These are phyloP conservation scores for Paratrimastix pyriformis DNA, from an alignment of 78 protist species.

Conservation along the genomic window DNA sequence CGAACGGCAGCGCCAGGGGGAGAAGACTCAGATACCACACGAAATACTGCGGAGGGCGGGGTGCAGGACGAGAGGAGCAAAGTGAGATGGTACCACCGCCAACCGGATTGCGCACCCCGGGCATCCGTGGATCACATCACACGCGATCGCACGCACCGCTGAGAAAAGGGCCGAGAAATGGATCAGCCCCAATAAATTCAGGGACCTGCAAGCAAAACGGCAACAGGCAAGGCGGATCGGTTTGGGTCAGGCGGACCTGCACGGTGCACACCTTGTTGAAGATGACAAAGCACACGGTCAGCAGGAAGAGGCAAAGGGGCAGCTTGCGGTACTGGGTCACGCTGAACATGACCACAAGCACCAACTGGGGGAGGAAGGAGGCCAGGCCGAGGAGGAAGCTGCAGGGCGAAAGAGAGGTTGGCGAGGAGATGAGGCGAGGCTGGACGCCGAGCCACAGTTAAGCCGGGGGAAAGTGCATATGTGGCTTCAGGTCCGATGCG, in stretches of 20 bases:
- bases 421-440: not conserved
- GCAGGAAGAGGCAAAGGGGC: constrained; percentile 35
- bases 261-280: constrained; percentile 88
- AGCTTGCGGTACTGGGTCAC: constrained; percentile 17
- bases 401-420: not conserved
- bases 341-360: not conserved
- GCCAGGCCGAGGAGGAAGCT: not conserved
- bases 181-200: not conserved
- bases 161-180: not conserved
- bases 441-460: no score
- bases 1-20: constrained; percentile 54
- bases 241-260: constrained; percentile 23
- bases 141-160: no score
- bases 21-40: constrained; percentile 75
- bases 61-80: not conserved
- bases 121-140: no score
- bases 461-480: no score
- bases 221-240: not conserved
- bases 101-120: no score
- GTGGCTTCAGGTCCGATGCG: no score
- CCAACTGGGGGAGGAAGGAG: constrained; percentile 19
- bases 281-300: constrained; percentile 74
- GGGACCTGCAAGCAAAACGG: not conserved
- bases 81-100: not conserved
- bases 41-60: constrained; percentile 52